phyloP scores from a whole-genome alignment of 176 grass and related monocot genomes.

The Carex cristatella region DNA sequence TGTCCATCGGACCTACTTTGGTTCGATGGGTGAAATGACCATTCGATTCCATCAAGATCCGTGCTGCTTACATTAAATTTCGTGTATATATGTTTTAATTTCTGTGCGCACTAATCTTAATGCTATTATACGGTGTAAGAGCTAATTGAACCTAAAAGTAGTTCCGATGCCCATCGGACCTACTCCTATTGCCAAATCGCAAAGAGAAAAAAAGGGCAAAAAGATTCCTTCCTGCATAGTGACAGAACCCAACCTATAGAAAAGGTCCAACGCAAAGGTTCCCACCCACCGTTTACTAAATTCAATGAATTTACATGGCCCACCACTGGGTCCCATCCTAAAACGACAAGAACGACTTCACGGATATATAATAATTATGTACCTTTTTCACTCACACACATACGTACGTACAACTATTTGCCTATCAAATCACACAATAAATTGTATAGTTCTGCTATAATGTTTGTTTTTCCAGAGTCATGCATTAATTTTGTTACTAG shows the following conservation, averaged over 20 bases:
- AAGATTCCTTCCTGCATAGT: not conserved
- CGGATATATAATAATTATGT: not conserved
- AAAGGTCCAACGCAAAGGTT: not conserved
- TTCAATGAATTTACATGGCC: not conserved
- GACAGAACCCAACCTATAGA: not conserved
- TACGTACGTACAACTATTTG: not conserved
- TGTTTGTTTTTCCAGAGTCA: no score
- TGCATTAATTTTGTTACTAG: not conserved
- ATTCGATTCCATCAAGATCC: no score
- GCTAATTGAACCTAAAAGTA: no score
- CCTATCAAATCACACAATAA: not conserved
- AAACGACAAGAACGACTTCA: conserved; percentile 6
- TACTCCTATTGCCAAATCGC: no score
- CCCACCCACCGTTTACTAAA: conserved; percentile 6
- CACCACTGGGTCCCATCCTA: not conserved
- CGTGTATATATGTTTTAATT: no score
- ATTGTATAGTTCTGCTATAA: not conserved
- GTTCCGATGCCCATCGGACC: no score
- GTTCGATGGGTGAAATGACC: no score
- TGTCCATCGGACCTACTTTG: no score
- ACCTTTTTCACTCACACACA: not conserved
- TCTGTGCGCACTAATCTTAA: no score
- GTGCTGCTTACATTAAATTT: no score
- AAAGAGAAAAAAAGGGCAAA: not conserved
- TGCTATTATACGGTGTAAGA: no score